Evolutionary conservation across 192 early-diverging fungal genomes (phyloP), one percentile per base, ranked within the genome.

Genomic region (Mortierella claussenii): DNA sequence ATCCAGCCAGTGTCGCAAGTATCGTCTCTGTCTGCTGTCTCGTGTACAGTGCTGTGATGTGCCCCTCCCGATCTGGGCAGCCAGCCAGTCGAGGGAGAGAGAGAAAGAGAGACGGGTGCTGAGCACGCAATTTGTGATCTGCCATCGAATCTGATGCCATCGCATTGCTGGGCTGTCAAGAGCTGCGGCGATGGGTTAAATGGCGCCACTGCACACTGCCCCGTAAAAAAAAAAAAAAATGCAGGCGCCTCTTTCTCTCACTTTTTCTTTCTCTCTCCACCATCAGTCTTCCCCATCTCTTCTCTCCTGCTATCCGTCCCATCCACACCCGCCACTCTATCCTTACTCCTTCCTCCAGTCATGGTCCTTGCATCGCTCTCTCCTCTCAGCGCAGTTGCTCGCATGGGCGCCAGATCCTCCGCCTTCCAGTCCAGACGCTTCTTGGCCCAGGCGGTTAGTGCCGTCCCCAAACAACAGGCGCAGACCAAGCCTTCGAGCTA

Each of bases 401-500:
- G 65, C 26, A 46, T 54, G 26, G 26, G 43, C 26, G 18, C 56
- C 26, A 52, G 49, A 23, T 55, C 57, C 21, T 53, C 63, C 7
- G 53, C 59, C 26, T 67, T 76, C 65, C 73, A 76, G 64, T 51
- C 73, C 2, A 65, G 53, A 43, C 63, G 73, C 10, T 76, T 76
- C 73, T 46, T 76, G 36, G 73, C 64, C 32, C 73, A 76, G 65
- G 65, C 37, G 21, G 69, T 40, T 12, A 46, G 58, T 34, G 12
- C 73, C 36, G 23, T 32, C 36, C 51, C 71, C 23, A 74, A 65
- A 44, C 31, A 12, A 21, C 47, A 65, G 21, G 60, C 56, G 20
- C 61, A 58, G 11, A 21, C 54, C n/a, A 50, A 42, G 23, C 17
- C 63, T 26, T 75, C 79, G 15, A 69, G 66, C 61, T 87, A 85